A percentile compares a stretch with the other conserved stretches of the same genome.
These are phyloP conservation scores for Didymella sp. DNA, from an alignment of 2,329 filamentous ascomycete species.

Conservation along the genomic window DNA sequence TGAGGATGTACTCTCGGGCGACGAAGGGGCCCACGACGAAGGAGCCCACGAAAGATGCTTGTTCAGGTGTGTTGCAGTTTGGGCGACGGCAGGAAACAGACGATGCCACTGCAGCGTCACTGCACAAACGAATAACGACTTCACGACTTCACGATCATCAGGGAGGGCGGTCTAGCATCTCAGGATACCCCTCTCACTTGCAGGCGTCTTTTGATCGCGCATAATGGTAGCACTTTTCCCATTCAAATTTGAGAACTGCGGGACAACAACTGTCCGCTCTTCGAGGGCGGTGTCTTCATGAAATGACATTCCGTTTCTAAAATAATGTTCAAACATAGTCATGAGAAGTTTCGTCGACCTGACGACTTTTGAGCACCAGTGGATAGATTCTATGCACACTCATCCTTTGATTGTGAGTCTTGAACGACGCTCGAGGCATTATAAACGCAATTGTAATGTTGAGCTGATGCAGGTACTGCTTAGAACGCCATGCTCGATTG, in stretches of 20 bases:
- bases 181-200: conserved; percentile 43
- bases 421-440: too few relatives aligned
- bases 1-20: not conserved
- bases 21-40: too few relatives aligned
- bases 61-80: not conserved
- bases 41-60: too few relatives aligned
- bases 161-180: conserved; percentile 39
- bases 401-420: too few relatives aligned
- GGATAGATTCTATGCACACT: too few relatives aligned
- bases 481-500: conserved; percentile 1
- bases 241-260: not conserved
- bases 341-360: too few relatives aligned
- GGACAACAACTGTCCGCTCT: not conserved
- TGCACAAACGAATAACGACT: conserved; percentile 26
- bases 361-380: too few relatives aligned
- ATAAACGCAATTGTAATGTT: not conserved
- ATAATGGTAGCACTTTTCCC: conserved; percentile 16
- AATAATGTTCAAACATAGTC: too few relatives aligned
- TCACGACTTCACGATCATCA: conserved; percentile 34
- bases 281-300: too few relatives aligned
- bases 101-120: conserved; percentile 15
- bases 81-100: not conserved
- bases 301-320: too few relatives aligned
- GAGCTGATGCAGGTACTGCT: not conserved
- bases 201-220: not conserved